phyloP scores from a whole-genome alignment of 805 yeast genomes.

The Candida chauliodis region DNA sequence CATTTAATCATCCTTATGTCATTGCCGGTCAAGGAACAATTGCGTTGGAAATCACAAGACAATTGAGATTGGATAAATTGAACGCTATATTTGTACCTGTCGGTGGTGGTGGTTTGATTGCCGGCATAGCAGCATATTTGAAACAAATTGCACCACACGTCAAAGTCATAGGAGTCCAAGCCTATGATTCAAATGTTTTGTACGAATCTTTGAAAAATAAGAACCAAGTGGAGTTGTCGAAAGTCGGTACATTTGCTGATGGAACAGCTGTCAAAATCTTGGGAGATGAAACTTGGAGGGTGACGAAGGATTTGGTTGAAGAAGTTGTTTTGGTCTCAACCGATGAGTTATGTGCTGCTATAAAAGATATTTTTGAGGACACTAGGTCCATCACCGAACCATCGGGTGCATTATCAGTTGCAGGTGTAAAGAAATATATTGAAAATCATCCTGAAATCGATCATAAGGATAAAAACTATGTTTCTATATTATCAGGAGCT shows the following conservation, averaged over 20 bases:
- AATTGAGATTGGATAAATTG: conserved; percentile 69
- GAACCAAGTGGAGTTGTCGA: conserved; percentile 51
- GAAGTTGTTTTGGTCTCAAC: conserved; percentile 82
- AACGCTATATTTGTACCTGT: conserved; percentile 88
- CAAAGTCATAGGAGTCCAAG: conserved; percentile 92
- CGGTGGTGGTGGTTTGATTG: conserved; percentile 96
- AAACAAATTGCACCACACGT: conserved; percentile 98
- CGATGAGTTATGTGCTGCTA: conserved; percentile 94
- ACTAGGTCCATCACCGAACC: conserved; percentile 94
- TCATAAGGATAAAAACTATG: conserved; percentile 67
- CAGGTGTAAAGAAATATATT: conserved; percentile 86
- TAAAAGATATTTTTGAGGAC: conserved; percentile 94
- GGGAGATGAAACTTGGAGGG: conserved; percentile 89
- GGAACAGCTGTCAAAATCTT: conserved; percentile 93
- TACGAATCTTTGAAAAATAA: conserved; percentile 60
- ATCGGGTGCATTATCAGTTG: conserved; percentile 94
- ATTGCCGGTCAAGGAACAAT: conserved; percentile 99
- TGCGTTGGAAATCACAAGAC: conserved; percentile 89
- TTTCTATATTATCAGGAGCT: conserved; percentile 91
- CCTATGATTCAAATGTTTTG: conserved; percentile 93
- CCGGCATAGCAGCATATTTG: conserved; percentile 87
- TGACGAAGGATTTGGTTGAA: conserved; percentile 77
- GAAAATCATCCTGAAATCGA: conserved; percentile 64
- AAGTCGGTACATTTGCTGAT: conserved; percentile 97
- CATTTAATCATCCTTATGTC: conserved; percentile 96